phyloP scores from a whole-genome alignment of 208 protist species.

The Jaenimonas drosophilae region DNA sequence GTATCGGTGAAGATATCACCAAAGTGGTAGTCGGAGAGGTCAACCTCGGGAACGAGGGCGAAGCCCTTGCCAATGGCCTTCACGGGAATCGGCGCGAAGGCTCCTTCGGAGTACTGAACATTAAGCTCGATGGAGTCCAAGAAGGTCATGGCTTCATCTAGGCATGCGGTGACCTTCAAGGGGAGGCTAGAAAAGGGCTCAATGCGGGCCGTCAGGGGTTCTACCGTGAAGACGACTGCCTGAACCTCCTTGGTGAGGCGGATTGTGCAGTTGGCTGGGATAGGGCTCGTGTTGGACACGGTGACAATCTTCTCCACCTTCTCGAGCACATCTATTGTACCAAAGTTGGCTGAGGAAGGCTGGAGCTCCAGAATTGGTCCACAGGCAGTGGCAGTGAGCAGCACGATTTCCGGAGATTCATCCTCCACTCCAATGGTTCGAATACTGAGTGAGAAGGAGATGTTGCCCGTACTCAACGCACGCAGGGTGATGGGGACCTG shows the following conservation, averaged over 20 bases:
- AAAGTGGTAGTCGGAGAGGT: slow-evolving; percentile 61
- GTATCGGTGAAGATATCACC: slow-evolving; percentile 87
- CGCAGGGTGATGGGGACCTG: slow-evolving; percentile 71
- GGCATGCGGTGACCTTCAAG: slow-evolving; percentile 53
- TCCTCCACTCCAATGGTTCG: slow-evolving; percentile 16
- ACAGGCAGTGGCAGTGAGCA: slow-evolving; percentile 58
- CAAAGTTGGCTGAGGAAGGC: slow-evolving; percentile 53
- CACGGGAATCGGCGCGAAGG: slow-evolving; percentile 35
- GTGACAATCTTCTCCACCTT: slow-evolving; percentile 22
- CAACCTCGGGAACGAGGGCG: slow-evolving; percentile 61
- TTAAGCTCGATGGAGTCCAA: slow-evolving; percentile 63
- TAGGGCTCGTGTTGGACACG: slow-evolving; percentile 80
- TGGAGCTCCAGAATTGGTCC: slow-evolving; percentile 69
- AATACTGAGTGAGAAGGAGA: slow-evolving; percentile 78
- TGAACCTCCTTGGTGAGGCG: neutral
- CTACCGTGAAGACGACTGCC: neutral
- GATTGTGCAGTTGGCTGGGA: slow-evolving; percentile 47
- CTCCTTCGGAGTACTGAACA: slow-evolving; percentile 36
- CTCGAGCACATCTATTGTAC: slow-evolving; percentile 50
- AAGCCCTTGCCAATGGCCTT: slow-evolving; percentile 84
- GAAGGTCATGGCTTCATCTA: slow-evolving; percentile 87
- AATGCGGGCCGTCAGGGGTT: slow-evolving; percentile 43
- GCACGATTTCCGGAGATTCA: slow-evolving; percentile 10
- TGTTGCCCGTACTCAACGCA: slow-evolving; percentile 56
- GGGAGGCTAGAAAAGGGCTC: slow-evolving; percentile 32